phyloP scores from a whole-genome alignment of 164 flowering plant genomes.

The Cinnamomum chago region DNA sequence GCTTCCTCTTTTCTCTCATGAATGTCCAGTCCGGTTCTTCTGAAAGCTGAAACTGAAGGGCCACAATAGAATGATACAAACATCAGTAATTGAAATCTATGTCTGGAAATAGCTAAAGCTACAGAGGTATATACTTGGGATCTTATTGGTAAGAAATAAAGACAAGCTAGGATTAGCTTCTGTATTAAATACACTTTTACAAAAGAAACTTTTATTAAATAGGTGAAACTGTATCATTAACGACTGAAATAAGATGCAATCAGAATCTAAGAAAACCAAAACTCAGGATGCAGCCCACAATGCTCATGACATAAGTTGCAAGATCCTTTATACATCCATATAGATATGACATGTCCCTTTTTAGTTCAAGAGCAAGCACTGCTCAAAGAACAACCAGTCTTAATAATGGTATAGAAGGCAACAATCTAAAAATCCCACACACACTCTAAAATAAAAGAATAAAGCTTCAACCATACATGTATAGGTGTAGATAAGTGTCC shows the following conservation, averaged over 20 bases:
- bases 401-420: no score
- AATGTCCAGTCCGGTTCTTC: conserved; percentile 76
- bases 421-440: no score
- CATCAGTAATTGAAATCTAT: not conserved
- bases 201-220: not conserved
- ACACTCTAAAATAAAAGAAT: no score
- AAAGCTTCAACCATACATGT: no score
- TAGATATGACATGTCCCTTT: no score
- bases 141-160: not conserved
- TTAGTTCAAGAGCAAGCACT: no score
- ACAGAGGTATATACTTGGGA: not conserved
- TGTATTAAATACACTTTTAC: not conserved
- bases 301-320: no score
- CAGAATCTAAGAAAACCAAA: not conserved
- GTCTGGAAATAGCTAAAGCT: not conserved
- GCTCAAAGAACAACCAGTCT: no score
- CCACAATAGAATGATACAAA: not conserved
- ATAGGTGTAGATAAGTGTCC: no score
- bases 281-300: not conserved
- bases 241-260: not conserved
- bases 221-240: not conserved
- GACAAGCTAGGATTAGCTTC: not conserved
- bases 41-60: conserved; percentile 45
- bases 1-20: conserved; percentile 47
- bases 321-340: no score